A percentile compares a stretch with the other conserved stretches of the same genome.
phyloP scores from a whole-genome alignment of 768 basidiomycete species.

The Boletus sp. region DNA sequence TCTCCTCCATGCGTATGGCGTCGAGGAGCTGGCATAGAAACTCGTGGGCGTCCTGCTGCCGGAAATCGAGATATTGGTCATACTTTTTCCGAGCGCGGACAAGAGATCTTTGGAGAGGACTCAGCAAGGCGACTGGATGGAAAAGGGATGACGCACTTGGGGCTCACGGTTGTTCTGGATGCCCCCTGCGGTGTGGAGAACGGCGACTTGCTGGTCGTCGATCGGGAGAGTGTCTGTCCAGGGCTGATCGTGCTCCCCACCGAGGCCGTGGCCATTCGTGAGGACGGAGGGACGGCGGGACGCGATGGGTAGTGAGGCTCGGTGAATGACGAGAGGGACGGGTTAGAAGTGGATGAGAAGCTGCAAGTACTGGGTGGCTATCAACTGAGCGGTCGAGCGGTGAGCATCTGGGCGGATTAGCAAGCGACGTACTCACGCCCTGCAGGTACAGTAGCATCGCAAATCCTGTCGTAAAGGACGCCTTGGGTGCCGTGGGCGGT shows the following conservation, averaged over 20 bases:
- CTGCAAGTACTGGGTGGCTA: constrained; percentile 64
- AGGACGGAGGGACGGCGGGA: constrained; percentile 63
- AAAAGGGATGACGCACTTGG: constrained; percentile 51
- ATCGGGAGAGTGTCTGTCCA: constrained; percentile 66
- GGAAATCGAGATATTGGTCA: constrained; percentile 92
- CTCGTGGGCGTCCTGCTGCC: constrained; percentile 96
- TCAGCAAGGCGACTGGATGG: neutral
- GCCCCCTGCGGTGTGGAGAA: constrained; percentile 65
- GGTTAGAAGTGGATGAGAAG: constrained; percentile 56
- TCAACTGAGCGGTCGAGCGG: too few relatives aligned
- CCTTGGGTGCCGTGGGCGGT: too few relatives aligned
- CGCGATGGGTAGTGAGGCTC: constrained; percentile 40
- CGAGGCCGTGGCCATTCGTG: constrained; percentile 55
- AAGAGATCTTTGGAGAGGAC: constrained; percentile 52
- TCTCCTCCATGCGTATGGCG: constrained; percentile 92
- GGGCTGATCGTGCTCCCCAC: constrained; percentile 48
- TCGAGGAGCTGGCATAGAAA: constrained; percentile 87
- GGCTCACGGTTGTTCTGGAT: constrained; percentile 60
- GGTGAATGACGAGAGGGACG: constrained; percentile 44
- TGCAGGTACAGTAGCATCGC: too few relatives aligned
- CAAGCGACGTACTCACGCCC: too few relatives aligned
- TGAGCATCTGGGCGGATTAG: too few relatives aligned
- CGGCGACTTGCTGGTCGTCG: constrained; percentile 61
- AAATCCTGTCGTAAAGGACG: too few relatives aligned
- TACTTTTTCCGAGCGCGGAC: constrained; percentile 76